Conservation (phyloP, 805 yeast species). For the Groenewaldozyma salmanticensis region DNA sequence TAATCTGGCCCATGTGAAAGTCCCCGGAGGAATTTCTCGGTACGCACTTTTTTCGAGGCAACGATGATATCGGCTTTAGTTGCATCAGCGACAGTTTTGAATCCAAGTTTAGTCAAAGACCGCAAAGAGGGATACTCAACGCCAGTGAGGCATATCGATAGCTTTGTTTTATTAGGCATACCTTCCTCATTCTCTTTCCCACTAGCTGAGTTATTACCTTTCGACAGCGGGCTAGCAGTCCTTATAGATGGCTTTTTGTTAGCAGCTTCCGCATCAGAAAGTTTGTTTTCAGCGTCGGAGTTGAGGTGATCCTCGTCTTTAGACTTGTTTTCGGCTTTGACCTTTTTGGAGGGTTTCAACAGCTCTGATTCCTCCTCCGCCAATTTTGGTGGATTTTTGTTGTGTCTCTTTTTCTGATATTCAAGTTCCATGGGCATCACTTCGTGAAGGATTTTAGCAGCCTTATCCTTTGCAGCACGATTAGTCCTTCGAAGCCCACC, state of each 20-base stretch:
- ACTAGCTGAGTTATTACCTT: slow-evolving; percentile 1
- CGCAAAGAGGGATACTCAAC: slow-evolving; percentile 14
- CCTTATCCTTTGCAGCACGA: slow-evolving; percentile 51
- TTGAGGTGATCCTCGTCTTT: too few relatives aligned
- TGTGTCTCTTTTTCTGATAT: slow-evolving; percentile 46
- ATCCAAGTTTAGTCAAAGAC: slow-evolving; percentile 39
- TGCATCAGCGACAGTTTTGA: slow-evolving; percentile 35
- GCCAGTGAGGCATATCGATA: slow-evolving; percentile 20
- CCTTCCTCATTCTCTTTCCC: background rate
- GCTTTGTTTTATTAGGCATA: background rate
- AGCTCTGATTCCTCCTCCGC: slow-evolving; percentile 30
- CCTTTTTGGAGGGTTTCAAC: background rate
- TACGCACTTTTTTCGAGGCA: slow-evolving; percentile 75
- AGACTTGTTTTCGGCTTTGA: background rate
- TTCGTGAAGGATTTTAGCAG: slow-evolving; percentile 54
- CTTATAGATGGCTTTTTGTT: background rate
- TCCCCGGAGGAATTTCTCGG: slow-evolving; percentile 75
- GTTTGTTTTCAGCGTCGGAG: background rate
- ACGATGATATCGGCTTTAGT: slow-evolving; percentile 38
- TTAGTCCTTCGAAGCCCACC: background rate
- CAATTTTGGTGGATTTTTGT: slow-evolving; percentile 30
- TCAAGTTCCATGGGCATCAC: slow-evolving; percentile 60
- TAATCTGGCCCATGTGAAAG: too few relatives aligned
- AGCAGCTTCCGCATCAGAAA: background rate
- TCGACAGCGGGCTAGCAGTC: background rate